These are phyloP conservation scores for Gomphus bonarii DNA, from an alignment of 1,284 basidiomycete species.

Conservation along the genomic window DNA sequence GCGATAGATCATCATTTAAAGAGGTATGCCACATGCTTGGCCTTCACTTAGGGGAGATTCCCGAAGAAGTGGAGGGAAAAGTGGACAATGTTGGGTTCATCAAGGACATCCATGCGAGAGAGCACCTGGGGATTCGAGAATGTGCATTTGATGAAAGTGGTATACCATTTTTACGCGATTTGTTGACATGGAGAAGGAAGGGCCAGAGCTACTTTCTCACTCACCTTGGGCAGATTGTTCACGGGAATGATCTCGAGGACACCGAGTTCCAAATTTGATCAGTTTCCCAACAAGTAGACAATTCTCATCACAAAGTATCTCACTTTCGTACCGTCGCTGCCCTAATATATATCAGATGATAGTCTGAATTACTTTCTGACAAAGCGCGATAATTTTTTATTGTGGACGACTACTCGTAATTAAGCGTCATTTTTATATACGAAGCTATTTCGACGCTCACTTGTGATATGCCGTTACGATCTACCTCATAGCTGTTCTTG, in stretches of 20 bases:
- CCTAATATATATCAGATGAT: too few species aligned
- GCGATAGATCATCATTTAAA: constrained; percentile 23
- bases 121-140: constrained; percentile 2
- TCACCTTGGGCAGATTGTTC: constrained; percentile 33
- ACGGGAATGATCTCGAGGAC: constrained; percentile 15
- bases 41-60: constrained; percentile 19
- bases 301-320: too few species aligned
- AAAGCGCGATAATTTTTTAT: too few species aligned
- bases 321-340: too few species aligned
- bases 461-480: too few species aligned
- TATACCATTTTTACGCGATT: constrained; percentile 22
- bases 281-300: too few species aligned
- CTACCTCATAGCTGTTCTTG: too few species aligned
- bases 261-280: constrained; percentile 1
- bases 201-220: constrained; percentile 28
- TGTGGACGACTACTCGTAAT: too few species aligned
- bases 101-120: constrained; percentile 15
- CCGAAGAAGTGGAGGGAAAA: constrained; percentile 10
- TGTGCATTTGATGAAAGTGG: constrained; percentile 24
- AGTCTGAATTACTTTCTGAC: too few species aligned
- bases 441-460: too few species aligned
- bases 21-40: constrained; percentile 28
- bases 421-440: too few species aligned
- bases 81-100: constrained; percentile 29
- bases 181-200: constrained; percentile 30